Conservation (phyloP, 441 rosid genomes). For the Adansonia grandidieri region DNA sequence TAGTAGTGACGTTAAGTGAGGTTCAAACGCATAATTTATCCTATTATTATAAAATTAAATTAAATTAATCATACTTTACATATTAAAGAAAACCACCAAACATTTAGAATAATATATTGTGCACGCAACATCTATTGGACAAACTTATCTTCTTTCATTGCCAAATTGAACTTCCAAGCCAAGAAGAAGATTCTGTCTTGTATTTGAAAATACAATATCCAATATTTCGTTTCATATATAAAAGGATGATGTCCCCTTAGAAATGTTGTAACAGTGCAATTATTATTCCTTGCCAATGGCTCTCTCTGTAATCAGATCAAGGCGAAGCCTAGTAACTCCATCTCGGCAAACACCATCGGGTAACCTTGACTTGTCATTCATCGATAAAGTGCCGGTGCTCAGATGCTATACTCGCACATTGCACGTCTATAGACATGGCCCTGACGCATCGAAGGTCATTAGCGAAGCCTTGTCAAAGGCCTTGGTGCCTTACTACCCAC, state of each 20-base stretch:
- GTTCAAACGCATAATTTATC: not conserved
- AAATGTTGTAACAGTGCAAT: not conserved
- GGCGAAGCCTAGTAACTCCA: constrained; percentile 44
- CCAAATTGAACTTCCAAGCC: constrained; percentile 24
- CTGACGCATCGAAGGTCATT: constrained; percentile 47
- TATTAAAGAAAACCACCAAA: not conserved
- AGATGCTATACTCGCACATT: constrained; percentile 58
- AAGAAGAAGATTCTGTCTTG: constrained; percentile 1
- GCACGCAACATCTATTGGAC: not conserved
- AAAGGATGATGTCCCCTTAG: not conserved
- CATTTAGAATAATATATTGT: not conserved
- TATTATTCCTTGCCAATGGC: constrained; percentile 32
- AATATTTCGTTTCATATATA: constrained; percentile 19
- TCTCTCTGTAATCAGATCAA: constrained; percentile 40
- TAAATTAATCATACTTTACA: not conserved
- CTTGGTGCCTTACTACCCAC: constrained; percentile 63
- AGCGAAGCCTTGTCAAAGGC: constrained; percentile 55
- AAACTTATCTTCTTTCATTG: not conserved
- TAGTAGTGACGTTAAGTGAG: not conserved
- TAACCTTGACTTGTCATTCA: constrained; percentile 48
- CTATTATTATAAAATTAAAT: not conserved
- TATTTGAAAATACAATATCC: not conserved
- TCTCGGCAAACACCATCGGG: constrained; percentile 39
- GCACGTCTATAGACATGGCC: constrained; percentile 51
- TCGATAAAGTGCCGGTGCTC: constrained; percentile 50